A percentile compares a stretch with the other conserved stretches of the same genome.
These are phyloP conservation scores for Tetratostichococcus sp. DNA, from an alignment of 139 green algal genomes.

Conservation along the genomic window DNA sequence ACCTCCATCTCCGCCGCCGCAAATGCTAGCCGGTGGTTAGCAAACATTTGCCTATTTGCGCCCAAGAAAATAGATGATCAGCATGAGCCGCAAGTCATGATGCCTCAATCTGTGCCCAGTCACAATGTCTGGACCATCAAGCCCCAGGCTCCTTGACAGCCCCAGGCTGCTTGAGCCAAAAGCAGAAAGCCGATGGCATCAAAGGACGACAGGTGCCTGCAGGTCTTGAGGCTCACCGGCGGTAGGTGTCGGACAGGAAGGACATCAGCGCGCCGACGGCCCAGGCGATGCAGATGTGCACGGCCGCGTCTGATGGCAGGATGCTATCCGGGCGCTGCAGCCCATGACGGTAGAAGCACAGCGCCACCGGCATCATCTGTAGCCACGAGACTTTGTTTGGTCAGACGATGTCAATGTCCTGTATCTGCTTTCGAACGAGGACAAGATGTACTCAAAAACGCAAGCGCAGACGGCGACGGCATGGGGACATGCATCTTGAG, in stretches of 20 bases:
- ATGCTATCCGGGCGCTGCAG: not conserved
- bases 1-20: slow-evolving; percentile 68
- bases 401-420: no score
- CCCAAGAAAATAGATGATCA: no score
- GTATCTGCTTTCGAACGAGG: no score
- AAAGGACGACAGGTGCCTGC: not conserved
- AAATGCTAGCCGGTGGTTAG: slow-evolving; percentile 50
- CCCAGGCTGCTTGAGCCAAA: no score
- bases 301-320: slow-evolving; percentile 47
- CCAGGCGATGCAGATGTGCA: slow-evolving; percentile 73
- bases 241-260: slow-evolving; percentile 68
- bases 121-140: no score
- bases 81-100: no score
- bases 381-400: not conserved
- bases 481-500: no score
- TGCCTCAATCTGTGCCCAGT: no score
- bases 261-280: slow-evolving; percentile 70
- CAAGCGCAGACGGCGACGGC: no score
- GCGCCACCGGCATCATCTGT: not conserved
- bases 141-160: no score
- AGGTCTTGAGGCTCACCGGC: slow-evolving; percentile 26
- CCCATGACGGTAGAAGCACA: not conserved
- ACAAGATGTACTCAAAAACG: no score
- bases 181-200: no score
- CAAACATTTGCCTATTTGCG: slow-evolving; percentile 67